These are phyloP conservation scores for Jaenimonas drosophilae DNA, from an alignment of 208 protist species.

Conservation along the genomic window DNA sequence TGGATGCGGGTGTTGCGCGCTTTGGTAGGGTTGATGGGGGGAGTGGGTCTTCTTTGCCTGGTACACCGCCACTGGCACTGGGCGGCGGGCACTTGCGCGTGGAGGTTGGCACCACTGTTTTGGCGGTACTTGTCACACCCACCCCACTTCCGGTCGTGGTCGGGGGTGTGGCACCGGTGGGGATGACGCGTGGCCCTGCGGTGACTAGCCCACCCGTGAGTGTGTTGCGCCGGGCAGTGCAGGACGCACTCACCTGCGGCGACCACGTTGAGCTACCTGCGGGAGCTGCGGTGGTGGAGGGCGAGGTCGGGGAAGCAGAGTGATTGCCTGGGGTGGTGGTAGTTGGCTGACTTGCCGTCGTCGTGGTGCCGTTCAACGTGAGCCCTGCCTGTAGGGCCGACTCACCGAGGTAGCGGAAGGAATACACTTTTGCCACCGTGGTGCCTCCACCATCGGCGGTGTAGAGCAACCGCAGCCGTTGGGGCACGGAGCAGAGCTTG, in stretches of 20 bases:
- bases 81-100: too few relatives aligned
- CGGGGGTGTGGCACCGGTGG: too few relatives aligned
- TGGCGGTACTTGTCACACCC: too few relatives aligned
- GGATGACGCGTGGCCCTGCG: too few relatives aligned
- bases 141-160: too few relatives aligned
- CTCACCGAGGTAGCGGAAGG: slow-evolving; percentile 71
- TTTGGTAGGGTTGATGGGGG: too few relatives aligned
- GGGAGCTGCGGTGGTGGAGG: background rate
- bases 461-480: slow-evolving; percentile 59
- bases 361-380: slow-evolving; percentile 26
- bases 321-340: background rate
- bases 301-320: too few relatives aligned
- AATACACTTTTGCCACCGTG: slow-evolving; percentile 69
- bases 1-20: too few relatives aligned
- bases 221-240: background rate
- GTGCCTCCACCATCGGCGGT: slow-evolving; percentile 54
- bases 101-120: too few relatives aligned
- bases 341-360: background rate
- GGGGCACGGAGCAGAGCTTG: slow-evolving; percentile 41
- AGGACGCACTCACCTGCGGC: slow-evolving; percentile 2
- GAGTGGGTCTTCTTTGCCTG: too few relatives aligned
- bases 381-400: slow-evolving; percentile 20
- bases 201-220: too few relatives aligned
- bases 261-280: background rate
- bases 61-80: too few relatives aligned